Evolutionary conservation across 257 asterid genomes (phyloP), one percentile per base, ranked within the genome.

Genomic region (Ehretia macrophylla): DNA sequence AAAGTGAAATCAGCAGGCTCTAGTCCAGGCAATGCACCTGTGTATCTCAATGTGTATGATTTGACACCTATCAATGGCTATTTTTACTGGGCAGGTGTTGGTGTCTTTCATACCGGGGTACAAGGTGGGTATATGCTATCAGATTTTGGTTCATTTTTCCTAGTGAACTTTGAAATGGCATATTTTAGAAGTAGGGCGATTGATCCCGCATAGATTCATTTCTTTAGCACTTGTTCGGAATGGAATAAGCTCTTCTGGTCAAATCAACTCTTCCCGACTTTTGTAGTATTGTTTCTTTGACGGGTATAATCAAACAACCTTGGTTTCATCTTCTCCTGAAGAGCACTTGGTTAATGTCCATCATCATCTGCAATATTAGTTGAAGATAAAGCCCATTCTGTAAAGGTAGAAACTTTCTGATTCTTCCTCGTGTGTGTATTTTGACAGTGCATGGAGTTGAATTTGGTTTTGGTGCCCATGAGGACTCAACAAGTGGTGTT

Each of bases 401-500:
- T 6, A 27, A 27, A 27, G n/a, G n/a, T n/a, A n/a, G n/a, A n/a
- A n/a, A n/a, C n/a, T n/a, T n/a, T 27, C 35, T 27, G 35, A 27
- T 27, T 27, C 6, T 27, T 27, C 35, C 35, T 27, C 6, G 3
- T 10, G 3, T 68, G 58, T 14, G 27, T 48, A 45, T 75, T 61
- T 47, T 42, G 47, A 63, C 83, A 90, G 97, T 87, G 68, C 83
- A 90, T 11, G 95, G 88, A 9, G 72, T 77, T 42, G 97, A 90
- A 70, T 90, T 87, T 65, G 93, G 95, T 42, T 87, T 83, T 49
- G 97, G 97, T 57, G 97, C 95, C 51, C 93, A 85, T 51, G 89
- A 87, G 56, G 70, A 71, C 62, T 81, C 96, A 49, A 68, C 85
- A 8, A 90, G 91, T 61, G 97, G 97, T 8, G 82, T 90, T 45